phyloP scores from a whole-genome alignment of 495 filamentous ascomycete genomes.

The Pyronema domesticum region DNA sequence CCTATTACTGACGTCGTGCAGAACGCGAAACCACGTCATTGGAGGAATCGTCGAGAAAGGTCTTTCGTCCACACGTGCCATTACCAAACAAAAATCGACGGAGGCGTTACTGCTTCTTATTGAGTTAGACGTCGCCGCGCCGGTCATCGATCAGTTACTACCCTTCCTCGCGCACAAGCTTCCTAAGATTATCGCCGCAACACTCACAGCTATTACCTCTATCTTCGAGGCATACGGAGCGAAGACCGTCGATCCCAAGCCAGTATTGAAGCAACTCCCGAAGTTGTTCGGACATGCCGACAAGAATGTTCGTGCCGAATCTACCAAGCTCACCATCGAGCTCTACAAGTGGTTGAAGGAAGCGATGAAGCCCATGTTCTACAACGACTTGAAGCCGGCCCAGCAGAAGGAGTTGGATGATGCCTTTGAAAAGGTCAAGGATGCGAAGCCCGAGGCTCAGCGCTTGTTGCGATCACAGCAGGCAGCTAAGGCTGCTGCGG shows the following conservation, averaged over 20 bases:
- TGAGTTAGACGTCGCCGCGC: slow-evolving; percentile 71
- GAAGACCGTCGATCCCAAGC: slow-evolving; percentile 92
- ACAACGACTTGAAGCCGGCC: slow-evolving; percentile 84
- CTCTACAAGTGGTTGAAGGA: slow-evolving; percentile 95
- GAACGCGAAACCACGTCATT: slow-evolving; percentile 58
- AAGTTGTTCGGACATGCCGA: slow-evolving; percentile 92
- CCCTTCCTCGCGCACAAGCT: slow-evolving; percentile 78
- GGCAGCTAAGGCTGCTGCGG: slow-evolving; percentile 54
- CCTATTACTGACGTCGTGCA: slow-evolving; percentile 19
- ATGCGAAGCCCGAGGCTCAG: slow-evolving; percentile 80
- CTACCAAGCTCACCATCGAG: slow-evolving; percentile 78
- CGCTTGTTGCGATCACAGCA: slow-evolving; percentile 77
- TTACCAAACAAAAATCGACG: slow-evolving; percentile 67
- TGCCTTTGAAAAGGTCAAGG: slow-evolving; percentile 79
- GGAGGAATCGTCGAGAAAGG: slow-evolving; percentile 79
- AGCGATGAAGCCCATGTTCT: slow-evolving; percentile 96
- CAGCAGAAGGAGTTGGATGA: slow-evolving; percentile 91
- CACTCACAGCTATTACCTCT: slow-evolving; percentile 56
- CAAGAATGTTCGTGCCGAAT: slow-evolving; percentile 94
- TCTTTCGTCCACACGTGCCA: slow-evolving; percentile 66
- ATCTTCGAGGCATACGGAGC: slow-evolving; percentile 89
- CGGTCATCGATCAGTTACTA: slow-evolving; percentile 77
- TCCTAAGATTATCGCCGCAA: slow-evolving; percentile 81
- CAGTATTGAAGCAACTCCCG: slow-evolving; percentile 73
- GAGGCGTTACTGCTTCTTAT: slow-evolving; percentile 80